phyloP scores from a whole-genome alignment of 176 grass and related monocot genomes.

The maize (Zea mays) region DNA sequence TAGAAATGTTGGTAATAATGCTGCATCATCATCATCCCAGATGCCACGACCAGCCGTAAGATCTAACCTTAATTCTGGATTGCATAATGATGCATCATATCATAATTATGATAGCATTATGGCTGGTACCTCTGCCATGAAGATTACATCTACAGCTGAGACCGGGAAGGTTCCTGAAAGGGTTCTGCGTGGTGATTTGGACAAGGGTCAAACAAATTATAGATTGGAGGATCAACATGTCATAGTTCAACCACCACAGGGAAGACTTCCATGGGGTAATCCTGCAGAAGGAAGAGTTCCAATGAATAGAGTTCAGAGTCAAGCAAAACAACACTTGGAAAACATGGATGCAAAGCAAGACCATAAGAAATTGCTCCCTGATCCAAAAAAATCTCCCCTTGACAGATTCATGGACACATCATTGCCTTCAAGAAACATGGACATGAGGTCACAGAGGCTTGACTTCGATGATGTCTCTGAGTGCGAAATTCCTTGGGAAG shows the following conservation, averaged over 20 bases:
- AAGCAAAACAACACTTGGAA: conserved; percentile 38
- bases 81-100: conserved; percentile 49
- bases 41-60: conserved; percentile 54
- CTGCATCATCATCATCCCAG: conserved; percentile 72
- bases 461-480: conserved; percentile 96
- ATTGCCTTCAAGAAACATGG: conserved; percentile 47
- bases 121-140: conserved; percentile 49
- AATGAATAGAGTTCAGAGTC: conserved; percentile 42
- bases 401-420: conserved; percentile 66
- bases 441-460: conserved; percentile 62
- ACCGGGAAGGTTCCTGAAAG: conserved; percentile 51
- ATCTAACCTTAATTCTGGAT: conserved; percentile 57
- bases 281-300: conserved; percentile 38
- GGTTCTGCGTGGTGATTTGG: conserved; percentile 40
- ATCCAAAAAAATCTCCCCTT: conserved; percentile 59
- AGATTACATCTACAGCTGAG: conserved; percentile 40
- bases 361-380: conserved; percentile 51
- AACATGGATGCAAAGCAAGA: conserved; percentile 54
- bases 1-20: conserved; percentile 66
- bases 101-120: conserved; percentile 60
- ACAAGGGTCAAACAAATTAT: conserved; percentile 46
- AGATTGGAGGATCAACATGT: conserved; percentile 34
- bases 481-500: conserved; percentile 97
- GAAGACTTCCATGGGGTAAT: conserved; percentile 46
- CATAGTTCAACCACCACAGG: conserved; percentile 40